phyloP scores from a whole-genome alignment of 495 filamentous ascomycete genomes.

The Tirmania nivea region DNA sequence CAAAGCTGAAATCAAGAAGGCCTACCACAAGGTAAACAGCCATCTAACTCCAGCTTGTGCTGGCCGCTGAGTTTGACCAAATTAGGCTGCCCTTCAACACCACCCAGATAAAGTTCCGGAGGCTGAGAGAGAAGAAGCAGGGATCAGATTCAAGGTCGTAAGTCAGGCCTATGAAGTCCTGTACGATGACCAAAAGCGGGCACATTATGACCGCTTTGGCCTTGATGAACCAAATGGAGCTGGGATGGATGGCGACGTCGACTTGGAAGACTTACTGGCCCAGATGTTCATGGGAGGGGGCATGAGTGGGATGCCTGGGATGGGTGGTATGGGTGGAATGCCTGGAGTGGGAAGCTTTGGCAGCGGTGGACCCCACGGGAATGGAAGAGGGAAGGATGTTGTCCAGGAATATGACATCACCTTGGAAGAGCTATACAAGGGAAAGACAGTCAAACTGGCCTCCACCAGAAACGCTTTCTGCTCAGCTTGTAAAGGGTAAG shows the following conservation, averaged over 20 bases:
- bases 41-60: neutral
- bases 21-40: constrained; percentile 66
- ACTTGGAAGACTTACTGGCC: constrained; percentile 72
- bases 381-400: constrained; percentile 57
- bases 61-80: too few relatives aligned
- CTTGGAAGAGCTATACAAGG: constrained; percentile 89
- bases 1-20: constrained; percentile 82
- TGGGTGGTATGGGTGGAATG: constrained; percentile 25
- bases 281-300: constrained; percentile 74
- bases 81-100: constrained; percentile 60
- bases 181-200: constrained; percentile 79
- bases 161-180: constrained; percentile 95
- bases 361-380: constrained; percentile 28
- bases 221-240: constrained; percentile 56
- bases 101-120: constrained; percentile 95
- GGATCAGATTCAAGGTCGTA: constrained; percentile 73
- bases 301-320: constrained; percentile 35
- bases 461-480: constrained; percentile 87
- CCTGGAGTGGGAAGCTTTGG: constrained; percentile 15
- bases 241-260: constrained; percentile 45
- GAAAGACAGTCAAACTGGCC: constrained; percentile 88
- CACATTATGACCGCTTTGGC: constrained; percentile 78
- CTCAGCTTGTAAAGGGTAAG: constrained; percentile 52
- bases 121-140: constrained; percentile 58
- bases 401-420: constrained; percentile 77